These are phyloP conservation scores for Penicillium argentinense DNA, from an alignment of 495 filamentous ascomycete species.

Conservation along the genomic window DNA sequence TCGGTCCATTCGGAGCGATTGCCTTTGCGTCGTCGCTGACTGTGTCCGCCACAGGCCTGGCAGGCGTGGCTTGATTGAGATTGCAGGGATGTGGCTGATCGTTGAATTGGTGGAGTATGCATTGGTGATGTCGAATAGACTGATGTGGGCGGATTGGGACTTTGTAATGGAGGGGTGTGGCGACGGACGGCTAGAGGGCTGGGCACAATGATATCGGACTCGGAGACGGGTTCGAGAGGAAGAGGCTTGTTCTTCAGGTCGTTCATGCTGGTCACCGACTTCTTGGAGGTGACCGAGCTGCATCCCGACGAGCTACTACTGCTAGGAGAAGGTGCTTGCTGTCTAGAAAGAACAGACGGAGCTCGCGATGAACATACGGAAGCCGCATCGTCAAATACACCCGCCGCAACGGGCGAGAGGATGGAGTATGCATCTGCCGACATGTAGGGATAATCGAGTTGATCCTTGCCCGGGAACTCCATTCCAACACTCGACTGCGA, in stretches of 20 bases:
- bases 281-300: constrained; percentile 11
- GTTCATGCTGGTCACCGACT: constrained; percentile 12
- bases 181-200: constrained; percentile 31
- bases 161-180: not conserved
- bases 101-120: no score
- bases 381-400: constrained; percentile 42
- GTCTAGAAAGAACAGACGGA: not conserved
- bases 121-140: no score
- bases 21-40: not conserved
- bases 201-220: constrained; percentile 36
- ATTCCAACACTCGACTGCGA: constrained; percentile 33
- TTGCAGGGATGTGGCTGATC: not conserved
- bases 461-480: not conserved
- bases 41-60: constrained; percentile 1
- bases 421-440: constrained; percentile 36
- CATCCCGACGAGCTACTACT: not conserved
- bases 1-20: constrained; percentile 2
- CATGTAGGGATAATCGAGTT: constrained; percentile 4
- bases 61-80: not conserved
- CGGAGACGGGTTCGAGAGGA: constrained; percentile 43
- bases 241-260: constrained; percentile 47
- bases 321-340: not conserved
- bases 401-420: constrained; percentile 34
- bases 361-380: constrained; percentile 6
- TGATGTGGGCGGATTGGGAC: not conserved